These are phyloP conservation scores for Sporormia fimetaria DNA, from an alignment of 495 filamentous ascomycete genomes.

Conservation along the genomic window DNA sequence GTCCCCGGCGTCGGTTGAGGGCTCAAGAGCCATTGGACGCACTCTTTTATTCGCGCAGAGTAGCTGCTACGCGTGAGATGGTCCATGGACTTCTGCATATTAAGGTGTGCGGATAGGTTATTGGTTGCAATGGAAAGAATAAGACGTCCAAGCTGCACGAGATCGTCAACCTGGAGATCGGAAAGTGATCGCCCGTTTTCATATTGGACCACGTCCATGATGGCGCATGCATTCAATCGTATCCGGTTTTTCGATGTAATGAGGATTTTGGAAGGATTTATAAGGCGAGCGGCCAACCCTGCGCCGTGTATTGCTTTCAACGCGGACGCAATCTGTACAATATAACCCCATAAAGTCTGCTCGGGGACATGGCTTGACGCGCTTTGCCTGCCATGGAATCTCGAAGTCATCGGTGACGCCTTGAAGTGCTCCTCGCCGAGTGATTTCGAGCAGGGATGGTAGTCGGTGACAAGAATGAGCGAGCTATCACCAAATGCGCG, in stretches of 20 bases:
- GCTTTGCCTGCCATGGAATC: conserved; percentile 40
- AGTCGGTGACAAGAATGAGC: conserved; percentile 86
- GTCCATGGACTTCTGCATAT: conserved; percentile 54
- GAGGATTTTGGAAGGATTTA: conserved; percentile 77
- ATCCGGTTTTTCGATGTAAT: conserved; percentile 74
- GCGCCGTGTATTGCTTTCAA: conserved; percentile 73
- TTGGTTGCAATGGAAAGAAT: conserved; percentile 67
- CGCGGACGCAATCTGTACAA: conserved; percentile 83
- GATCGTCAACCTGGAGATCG: conserved; percentile 78
- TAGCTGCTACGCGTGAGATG: conserved; percentile 58
- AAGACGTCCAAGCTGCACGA: conserved; percentile 74
- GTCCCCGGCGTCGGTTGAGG: conserved; percentile 22
- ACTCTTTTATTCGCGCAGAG: conserved; percentile 59
- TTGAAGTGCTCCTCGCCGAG: conserved; percentile 74
- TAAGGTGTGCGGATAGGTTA: conserved; percentile 44
- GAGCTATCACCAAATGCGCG: conserved; percentile 89
- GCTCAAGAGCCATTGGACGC: conserved; percentile 63
- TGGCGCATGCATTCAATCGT: conserved; percentile 75
- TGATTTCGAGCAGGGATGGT: conserved; percentile 82
- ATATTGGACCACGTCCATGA: conserved; percentile 76
- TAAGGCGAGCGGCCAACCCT: conserved; percentile 69
- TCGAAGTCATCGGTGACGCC: conserved; percentile 33
- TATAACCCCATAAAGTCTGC: conserved; percentile 76
- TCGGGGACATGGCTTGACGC: conserved; percentile 50
- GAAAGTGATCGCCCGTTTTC: conserved; percentile 52